Conservation (phyloP, 768 basidiomycete species). For the Tylopilus rubrobrunneus region DNA sequence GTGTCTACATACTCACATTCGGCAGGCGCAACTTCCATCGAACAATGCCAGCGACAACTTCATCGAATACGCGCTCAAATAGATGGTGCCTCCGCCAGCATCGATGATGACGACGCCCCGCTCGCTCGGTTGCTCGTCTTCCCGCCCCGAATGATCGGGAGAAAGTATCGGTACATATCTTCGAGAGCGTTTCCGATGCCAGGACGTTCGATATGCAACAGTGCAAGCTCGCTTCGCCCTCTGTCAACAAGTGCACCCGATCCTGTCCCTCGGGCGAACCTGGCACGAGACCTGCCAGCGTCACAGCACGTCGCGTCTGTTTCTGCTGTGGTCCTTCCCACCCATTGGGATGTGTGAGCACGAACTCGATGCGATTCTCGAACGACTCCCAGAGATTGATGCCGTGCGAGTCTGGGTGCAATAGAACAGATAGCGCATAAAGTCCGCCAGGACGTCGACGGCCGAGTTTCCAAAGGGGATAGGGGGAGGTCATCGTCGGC, state of each 20-base stretch:
- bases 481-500: conserved; percentile 35
- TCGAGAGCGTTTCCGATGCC: conserved; percentile 30
- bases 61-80: conserved; percentile 41
- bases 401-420: conserved; percentile 48
- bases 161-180: conserved; percentile 15
- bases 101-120: conserved; percentile 45
- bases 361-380: conserved; percentile 41
- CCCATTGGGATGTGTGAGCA: conserved; percentile 61
- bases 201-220: conserved; percentile 50
- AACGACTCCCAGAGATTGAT: conserved; percentile 42
- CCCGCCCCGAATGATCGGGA: conserved; percentile 17
- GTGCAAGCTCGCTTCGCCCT: conserved; percentile 61
- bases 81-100: conserved; percentile 45
- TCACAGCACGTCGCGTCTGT: conserved; percentile 52
- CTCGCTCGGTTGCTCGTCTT: conserved; percentile 21
- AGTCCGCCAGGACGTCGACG: conserved; percentile 44
- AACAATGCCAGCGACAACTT: conserved; percentile 37
- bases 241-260: conserved; percentile 55
- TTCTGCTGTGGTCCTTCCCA: conserved; percentile 62
- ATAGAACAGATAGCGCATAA: conserved; percentile 41
- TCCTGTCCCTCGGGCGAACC: conserved; percentile 35
- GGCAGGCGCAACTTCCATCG: conserved; percentile 35
- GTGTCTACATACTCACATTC: conserved; percentile 28
- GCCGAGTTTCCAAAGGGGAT: conserved; percentile 41
- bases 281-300: conserved; percentile 47